Percentiles rank a stretch among this genome's conserved stretches.
Conservation (phyloP, 768 basidiomycete genomes). For the Suillus plorans region DNA sequence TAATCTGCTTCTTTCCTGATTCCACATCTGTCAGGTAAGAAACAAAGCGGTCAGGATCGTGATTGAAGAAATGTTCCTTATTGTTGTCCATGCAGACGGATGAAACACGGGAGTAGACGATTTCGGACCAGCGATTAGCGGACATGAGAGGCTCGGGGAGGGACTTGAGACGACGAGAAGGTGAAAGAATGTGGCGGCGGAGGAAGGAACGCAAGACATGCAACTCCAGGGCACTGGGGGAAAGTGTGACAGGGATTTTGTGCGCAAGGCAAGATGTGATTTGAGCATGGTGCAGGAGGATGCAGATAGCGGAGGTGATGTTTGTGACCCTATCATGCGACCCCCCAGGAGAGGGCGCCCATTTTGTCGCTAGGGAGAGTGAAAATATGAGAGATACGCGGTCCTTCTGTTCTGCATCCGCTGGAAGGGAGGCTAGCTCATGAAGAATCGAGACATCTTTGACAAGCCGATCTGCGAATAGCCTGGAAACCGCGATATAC, state of each 20-base stretch:
- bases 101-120: constrained; percentile 58
- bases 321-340: constrained; percentile 66
- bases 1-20: constrained; percentile 52
- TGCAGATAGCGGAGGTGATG: constrained; percentile 61
- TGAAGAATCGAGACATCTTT: constrained; percentile 46
- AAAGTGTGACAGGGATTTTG: constrained; percentile 18
- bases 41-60: constrained; percentile 60
- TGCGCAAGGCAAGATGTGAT: constrained; percentile 13
- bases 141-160: constrained; percentile 67
- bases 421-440: constrained; percentile 35
- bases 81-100: constrained; percentile 64
- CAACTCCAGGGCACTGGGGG: constrained; percentile 35
- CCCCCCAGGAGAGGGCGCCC: constrained; percentile 61
- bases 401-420: constrained; percentile 23
- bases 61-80: constrained; percentile 50
- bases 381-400: constrained; percentile 10
- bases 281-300: constrained; percentile 47
- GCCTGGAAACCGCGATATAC: constrained; percentile 59
- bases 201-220: constrained; percentile 54
- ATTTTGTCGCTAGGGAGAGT: constrained; percentile 64
- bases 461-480: constrained; percentile 54
- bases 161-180: constrained; percentile 44
- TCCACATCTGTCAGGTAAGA: constrained; percentile 58
- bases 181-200: constrained; percentile 58
- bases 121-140: constrained; percentile 54